Conservation (phyloP, 1,139 yeast species). For the Lodderomyces theae region DNA sequence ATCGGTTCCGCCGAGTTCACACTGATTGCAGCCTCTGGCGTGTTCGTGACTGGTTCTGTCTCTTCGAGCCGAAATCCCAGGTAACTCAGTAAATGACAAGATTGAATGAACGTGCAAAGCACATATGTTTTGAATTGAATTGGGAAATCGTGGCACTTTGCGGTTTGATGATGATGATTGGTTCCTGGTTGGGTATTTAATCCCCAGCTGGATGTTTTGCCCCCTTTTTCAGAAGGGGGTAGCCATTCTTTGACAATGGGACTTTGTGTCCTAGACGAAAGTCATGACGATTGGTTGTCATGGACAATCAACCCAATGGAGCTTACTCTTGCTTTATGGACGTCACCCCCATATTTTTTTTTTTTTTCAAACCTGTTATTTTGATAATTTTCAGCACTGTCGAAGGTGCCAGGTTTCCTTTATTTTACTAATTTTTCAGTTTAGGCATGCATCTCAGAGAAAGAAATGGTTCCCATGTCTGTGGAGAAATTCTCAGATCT, state of each 20-base stretch:
- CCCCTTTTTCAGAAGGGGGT: not conserved
- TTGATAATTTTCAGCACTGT: conserved; percentile 48
- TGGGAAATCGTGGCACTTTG: not conserved
- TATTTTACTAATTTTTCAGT: conserved; percentile 2
- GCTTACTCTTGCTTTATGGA: conserved; percentile 80
- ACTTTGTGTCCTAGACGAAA: conserved; percentile 60
- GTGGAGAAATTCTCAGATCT: too few species aligned
- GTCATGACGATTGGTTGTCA: conserved; percentile 68
- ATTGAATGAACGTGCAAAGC: not conserved
- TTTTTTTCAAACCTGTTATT: conserved; percentile 29
- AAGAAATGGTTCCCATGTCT: not conserved
- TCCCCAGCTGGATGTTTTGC: conserved; percentile 11
- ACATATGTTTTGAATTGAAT: not conserved
- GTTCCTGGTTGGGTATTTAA: conserved; percentile 7
- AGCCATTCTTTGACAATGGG: conserved; percentile 57
- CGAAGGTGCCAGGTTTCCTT: conserved; percentile 63
- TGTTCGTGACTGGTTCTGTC: not conserved
- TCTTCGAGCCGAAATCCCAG: not conserved
- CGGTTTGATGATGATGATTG: not conserved
- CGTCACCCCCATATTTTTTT: conserved; percentile 28
- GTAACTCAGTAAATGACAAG: not conserved
- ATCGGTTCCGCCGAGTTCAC: conserved; percentile 1
- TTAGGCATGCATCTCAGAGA: conserved; percentile 1
- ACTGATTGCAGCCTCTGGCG: not conserved
- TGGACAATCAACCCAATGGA: conserved; percentile 73